phyloP scores from a whole-genome alignment of 2,329 filamentous ascomycete genomes.

The Fusarium pseudonygamai region DNA sequence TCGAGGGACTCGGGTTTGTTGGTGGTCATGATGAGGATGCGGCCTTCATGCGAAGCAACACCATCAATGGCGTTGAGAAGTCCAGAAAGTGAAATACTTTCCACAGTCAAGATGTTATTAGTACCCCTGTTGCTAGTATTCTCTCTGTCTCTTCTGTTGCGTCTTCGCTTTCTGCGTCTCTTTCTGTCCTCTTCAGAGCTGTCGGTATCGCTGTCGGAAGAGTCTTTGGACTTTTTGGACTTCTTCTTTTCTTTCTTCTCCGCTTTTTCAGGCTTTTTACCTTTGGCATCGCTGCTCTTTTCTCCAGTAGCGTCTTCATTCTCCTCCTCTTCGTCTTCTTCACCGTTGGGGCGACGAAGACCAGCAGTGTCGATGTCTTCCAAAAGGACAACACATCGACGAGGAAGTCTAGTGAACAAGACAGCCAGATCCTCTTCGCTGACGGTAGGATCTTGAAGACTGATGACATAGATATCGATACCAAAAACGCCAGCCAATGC shows the following conservation, averaged over 20 bases:
- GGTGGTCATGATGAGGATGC: constrained; percentile 84
- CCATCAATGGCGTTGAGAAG: constrained; percentile 87
- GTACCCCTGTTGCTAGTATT: constrained; percentile 36
- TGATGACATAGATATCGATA: constrained; percentile 72
- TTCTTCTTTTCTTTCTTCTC: constrained; percentile 38
- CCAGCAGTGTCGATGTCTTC: constrained; percentile 77
- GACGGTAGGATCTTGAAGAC: constrained; percentile 64
- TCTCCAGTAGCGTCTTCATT: constrained; percentile 16
- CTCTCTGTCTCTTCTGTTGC: constrained; percentile 27
- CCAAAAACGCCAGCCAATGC: constrained; percentile 73
- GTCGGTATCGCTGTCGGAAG: constrained; percentile 32
- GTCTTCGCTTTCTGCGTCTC: constrained; percentile 35
- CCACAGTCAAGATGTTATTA: constrained; percentile 33
- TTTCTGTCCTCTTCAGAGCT: constrained; percentile 38
- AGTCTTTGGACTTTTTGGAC: constrained; percentile 43
- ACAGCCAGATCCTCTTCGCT: constrained; percentile 69
- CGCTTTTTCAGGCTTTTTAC: constrained; percentile 13
- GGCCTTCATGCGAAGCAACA: constrained; percentile 80
- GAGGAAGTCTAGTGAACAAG: constrained; percentile 69
- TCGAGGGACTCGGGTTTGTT: constrained; percentile 80
- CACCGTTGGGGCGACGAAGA: constrained; percentile 55
- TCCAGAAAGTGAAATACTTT: constrained; percentile 77
- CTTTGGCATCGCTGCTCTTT: not conserved
- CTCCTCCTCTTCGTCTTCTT: constrained; percentile 42
- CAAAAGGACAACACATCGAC: constrained; percentile 71